Percentiles rank a stretch among this genome's conserved stretches.
Evolutionary conservation across 495 filamentous ascomycete species (phyloP).

Genomic region (Chaetomium cochliodes): DNA sequence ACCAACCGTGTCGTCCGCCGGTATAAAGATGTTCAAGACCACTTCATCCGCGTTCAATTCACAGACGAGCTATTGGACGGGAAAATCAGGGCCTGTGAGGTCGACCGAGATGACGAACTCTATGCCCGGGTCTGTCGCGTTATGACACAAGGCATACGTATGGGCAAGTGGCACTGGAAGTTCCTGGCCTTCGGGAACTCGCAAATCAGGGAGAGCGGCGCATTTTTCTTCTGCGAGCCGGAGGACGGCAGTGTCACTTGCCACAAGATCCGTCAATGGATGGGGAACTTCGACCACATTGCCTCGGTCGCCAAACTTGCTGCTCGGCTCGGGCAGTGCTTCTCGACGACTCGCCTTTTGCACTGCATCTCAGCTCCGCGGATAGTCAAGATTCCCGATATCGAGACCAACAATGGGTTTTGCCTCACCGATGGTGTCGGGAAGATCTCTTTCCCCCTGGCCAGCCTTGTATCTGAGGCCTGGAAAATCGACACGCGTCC

Average conservation of each 20-base stretch:
- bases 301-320: conserved; percentile 78
- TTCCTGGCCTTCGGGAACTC: conserved; percentile 96
- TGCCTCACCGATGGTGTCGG: conserved; percentile 92
- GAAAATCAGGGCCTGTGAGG: conserved; percentile 45
- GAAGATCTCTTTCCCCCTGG: conserved; percentile 79
- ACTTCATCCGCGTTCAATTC: conserved; percentile 90
- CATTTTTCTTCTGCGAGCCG: conserved; percentile 70
- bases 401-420: conserved; percentile 58
- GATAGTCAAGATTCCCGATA: conserved; percentile 57
- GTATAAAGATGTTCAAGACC: conserved; percentile 65
- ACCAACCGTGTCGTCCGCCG: conserved; percentile 84
- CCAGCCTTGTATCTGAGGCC: conserved; percentile 64
- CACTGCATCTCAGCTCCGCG: conserved; percentile 42
- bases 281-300: conserved; percentile 83
- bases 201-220: conserved; percentile 87
- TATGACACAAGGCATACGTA: conserved; percentile 72
- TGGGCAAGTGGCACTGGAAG: conserved; percentile 78
- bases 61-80: conserved; percentile 68
- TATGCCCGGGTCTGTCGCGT: conserved; percentile 71
- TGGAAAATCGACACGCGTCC: conserved; percentile 60
- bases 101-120: conserved; percentile 61
- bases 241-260: conserved; percentile 59
- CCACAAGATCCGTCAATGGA: conserved; percentile 78
- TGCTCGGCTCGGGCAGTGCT: conserved; percentile 87
- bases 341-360: conserved; percentile 84